Conservation (phyloP, 2,329 filamentous ascomycete genomes). For the Samsoniella hepiali region DNA sequence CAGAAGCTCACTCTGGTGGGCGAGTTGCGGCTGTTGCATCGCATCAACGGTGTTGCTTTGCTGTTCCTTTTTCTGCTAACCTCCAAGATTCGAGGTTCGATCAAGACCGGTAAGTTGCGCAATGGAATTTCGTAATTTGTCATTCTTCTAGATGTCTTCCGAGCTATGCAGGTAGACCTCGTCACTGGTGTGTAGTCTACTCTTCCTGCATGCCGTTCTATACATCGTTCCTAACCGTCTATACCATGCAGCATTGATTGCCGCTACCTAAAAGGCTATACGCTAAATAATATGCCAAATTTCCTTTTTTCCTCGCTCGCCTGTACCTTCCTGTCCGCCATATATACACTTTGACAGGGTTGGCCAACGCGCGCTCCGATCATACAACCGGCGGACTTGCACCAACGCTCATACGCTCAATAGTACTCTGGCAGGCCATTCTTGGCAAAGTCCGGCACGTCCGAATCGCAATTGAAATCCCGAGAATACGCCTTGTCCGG, state of each 20-base stretch:
- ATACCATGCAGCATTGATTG: slow-evolving; percentile 3
- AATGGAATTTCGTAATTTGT: background rate
- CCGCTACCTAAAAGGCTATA: background rate
- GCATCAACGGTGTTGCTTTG: background rate
- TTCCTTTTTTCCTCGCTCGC: background rate
- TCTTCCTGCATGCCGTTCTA: background rate
- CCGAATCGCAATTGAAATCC: slow-evolving; percentile 63
- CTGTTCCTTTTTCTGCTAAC: background rate
- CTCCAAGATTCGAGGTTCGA: too few species aligned
- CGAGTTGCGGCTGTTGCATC: background rate
- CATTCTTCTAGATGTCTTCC: background rate
- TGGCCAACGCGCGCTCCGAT: background rate
- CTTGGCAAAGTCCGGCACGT: slow-evolving; percentile 51
- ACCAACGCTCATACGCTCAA: slow-evolving; percentile 20
- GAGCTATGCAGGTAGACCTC: background rate
- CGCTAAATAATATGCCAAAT: slow-evolving; percentile 1
- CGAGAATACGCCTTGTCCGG: slow-evolving; percentile 70
- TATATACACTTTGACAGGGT: slow-evolving; percentile 13
- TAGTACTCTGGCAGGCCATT: slow-evolving; percentile 50
- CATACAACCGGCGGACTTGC: background rate
- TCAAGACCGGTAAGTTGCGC: background rate
- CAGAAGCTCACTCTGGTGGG: background rate
- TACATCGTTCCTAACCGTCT: background rate
- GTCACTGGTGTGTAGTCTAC: background rate
- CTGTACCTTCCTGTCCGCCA: background rate